Evolutionary conservation across 495 filamentous ascomycete genomes (phyloP).

Genomic region (Copromyces sp.): DNA sequence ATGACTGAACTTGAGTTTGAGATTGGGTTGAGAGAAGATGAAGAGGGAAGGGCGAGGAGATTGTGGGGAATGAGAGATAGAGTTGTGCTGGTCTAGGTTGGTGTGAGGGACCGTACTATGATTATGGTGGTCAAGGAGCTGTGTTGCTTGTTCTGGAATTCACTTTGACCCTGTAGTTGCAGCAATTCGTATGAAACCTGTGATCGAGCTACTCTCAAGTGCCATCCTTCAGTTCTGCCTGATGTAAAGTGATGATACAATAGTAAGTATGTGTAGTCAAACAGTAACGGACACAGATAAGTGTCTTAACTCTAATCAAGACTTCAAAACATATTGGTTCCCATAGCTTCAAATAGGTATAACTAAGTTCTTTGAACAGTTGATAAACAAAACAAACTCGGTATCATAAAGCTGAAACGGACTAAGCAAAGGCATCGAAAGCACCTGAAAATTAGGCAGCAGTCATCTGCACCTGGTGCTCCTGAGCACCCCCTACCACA

Average conservation of each 20-base stretch:
- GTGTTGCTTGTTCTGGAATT: neutral
- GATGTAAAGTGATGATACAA: neutral
- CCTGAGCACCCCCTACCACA: neutral
- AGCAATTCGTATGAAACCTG: neutral
- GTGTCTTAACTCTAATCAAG: neutral
- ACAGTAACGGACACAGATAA: neutral
- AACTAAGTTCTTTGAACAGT: neutral
- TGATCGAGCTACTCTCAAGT: neutral
- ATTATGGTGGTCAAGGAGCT: neutral
- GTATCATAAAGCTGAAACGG: constrained; percentile 5
- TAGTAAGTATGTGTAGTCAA: neutral
- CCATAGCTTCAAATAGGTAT: neutral
- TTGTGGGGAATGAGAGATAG: neutral
- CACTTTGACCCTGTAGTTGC: neutral
- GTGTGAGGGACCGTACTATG: neutral
- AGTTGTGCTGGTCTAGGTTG: neutral
- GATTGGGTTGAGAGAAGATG: neutral
- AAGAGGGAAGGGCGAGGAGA: neutral
- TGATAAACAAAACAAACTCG: constrained; percentile 1
- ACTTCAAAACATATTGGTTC: neutral
- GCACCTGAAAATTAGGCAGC: neutral
- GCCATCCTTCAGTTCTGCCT: neutral
- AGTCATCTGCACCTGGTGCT: neutral
- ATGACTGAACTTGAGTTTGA: neutral
- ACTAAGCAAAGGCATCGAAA: neutral